Conservation (phyloP, 495 filamentous ascomycete genomes). For the Aspergillus funiculosus region DNA sequence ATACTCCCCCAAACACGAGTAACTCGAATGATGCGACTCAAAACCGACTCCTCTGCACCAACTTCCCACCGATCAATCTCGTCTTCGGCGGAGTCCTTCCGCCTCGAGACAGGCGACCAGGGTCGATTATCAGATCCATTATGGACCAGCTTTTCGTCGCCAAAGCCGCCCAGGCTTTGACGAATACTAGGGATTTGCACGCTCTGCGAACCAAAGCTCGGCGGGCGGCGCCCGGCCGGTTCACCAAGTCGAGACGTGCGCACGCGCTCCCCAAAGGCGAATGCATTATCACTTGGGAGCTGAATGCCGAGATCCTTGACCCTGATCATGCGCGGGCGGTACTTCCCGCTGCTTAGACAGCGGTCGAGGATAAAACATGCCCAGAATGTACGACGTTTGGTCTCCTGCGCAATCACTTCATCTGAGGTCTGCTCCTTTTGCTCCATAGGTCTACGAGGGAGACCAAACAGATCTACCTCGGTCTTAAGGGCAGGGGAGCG, state of each 20-base stretch:
- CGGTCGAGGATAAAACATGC: constrained; percentile 81
- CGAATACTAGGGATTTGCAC: constrained; percentile 45
- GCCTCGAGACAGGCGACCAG: constrained; percentile 50
- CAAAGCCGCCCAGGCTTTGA: constrained; percentile 38
- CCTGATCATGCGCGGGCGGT: constrained; percentile 62
- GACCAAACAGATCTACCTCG: constrained; percentile 43
- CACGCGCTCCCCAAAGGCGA: constrained; percentile 45
- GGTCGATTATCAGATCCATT: constrained; percentile 34
- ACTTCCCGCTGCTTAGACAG: constrained; percentile 69
- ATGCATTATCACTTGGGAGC: constrained; percentile 45
- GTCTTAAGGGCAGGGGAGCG: constrained; percentile 36
- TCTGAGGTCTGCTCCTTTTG: constrained; percentile 42
- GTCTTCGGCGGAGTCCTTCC: constrained; percentile 61
- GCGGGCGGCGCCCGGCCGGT: constrained; percentile 33
- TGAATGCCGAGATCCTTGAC: constrained; percentile 56
- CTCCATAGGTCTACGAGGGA: constrained; percentile 28
- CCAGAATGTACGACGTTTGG: constrained; percentile 77
- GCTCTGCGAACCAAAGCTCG: constrained; percentile 40
- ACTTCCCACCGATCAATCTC: constrained; percentile 54
- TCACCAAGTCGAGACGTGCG: constrained; percentile 41
- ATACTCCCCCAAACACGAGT: constrained; percentile 76
- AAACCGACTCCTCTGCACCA: constrained; percentile 59
- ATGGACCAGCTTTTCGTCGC: constrained; percentile 34
- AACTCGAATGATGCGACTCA: constrained; percentile 70
- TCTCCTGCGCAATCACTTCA: constrained; percentile 64